phyloP scores from a whole-genome alignment of 202 grass and related monocot genomes.

The Miscanthus sacchariflorus region DNA sequence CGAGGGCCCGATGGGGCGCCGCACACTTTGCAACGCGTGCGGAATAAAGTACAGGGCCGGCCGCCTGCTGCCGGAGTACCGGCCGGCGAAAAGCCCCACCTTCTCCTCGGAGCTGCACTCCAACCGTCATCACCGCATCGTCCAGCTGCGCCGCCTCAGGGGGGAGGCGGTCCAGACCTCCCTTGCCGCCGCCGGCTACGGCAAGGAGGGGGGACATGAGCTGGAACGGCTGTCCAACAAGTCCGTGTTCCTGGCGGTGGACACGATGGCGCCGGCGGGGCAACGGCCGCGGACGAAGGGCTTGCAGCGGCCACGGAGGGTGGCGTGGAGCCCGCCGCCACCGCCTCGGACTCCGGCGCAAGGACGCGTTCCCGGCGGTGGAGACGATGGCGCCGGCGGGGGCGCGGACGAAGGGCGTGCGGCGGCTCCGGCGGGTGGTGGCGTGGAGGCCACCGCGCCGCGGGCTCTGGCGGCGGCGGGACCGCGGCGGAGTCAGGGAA shows the following conservation, averaged over 20 bases:
- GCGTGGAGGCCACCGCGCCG: too few relatives aligned
- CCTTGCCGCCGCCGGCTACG: not conserved
- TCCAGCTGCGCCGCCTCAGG: not conserved
- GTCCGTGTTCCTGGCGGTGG: constrained; percentile 40
- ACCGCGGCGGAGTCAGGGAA: not conserved
- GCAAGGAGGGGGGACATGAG: too few relatives aligned
- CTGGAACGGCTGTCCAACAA: too few relatives aligned
- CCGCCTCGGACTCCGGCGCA: not conserved
- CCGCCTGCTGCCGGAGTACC: too few relatives aligned
- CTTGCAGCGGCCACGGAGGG: not conserved
- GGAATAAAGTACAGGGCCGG: too few relatives aligned
- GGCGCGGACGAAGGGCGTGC: not conserved
- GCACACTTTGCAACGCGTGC: too few relatives aligned
- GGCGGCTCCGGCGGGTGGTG: too few relatives aligned
- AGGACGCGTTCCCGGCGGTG: not conserved
- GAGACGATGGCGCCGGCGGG: too few relatives aligned
- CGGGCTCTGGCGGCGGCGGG: too few relatives aligned
- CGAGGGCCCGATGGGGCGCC: too few relatives aligned
- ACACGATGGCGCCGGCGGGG: constrained; percentile 42
- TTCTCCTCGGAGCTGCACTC: not conserved
- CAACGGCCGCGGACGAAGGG: not conserved
- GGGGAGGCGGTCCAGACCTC: not conserved
- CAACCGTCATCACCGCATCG: not conserved
- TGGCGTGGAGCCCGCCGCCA: not conserved
- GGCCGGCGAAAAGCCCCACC: not conserved